A percentile compares a stretch with the other conserved stretches of the same genome.
Evolutionary conservation across 2,329 filamentous ascomycete genomes (phyloP).

Genomic region (Meredithiella fracta): DNA sequence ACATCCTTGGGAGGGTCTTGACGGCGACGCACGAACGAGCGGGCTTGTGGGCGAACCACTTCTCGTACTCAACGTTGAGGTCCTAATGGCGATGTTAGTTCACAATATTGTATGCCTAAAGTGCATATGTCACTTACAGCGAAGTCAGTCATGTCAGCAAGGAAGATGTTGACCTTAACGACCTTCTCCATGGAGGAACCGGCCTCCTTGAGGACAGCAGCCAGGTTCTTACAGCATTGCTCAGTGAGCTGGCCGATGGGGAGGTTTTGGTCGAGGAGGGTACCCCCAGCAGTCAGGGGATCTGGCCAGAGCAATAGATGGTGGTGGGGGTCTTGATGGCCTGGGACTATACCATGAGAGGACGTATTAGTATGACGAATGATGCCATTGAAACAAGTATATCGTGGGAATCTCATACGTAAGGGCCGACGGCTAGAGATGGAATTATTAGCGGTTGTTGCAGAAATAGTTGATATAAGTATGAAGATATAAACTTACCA

Average conservation of each 20-base stretch:
- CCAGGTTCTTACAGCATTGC: conserved; percentile 57
- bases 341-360: conserved; percentile 34
- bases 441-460: background rate
- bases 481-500: conserved; percentile 27
- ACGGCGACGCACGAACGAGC: conserved; percentile 83
- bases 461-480: background rate
- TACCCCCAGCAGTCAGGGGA: conserved; percentile 47
- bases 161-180: conserved; percentile 84
- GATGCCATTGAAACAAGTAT: background rate
- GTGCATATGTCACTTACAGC: conserved; percentile 29
- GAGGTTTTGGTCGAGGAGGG: conserved; percentile 33
- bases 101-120: background rate
- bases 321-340: conserved; percentile 48
- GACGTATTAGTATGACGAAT: background rate
- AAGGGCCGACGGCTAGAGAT: conserved; percentile 40
- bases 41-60: conserved; percentile 70
- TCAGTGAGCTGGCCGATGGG: conserved; percentile 47
- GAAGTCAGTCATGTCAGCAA: conserved; percentile 84
- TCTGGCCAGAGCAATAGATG: conserved; percentile 56
- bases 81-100: conserved; percentile 24
- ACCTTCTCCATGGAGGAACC: conserved; percentile 64
- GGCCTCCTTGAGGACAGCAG: conserved; percentile 67
- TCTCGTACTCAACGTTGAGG: conserved; percentile 75
- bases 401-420: conserved; percentile 29
- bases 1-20: conserved; percentile 72